phyloP scores from a whole-genome alignment of 2,329 filamentous ascomycete species.

The Chaetomiaceae sp. region DNA sequence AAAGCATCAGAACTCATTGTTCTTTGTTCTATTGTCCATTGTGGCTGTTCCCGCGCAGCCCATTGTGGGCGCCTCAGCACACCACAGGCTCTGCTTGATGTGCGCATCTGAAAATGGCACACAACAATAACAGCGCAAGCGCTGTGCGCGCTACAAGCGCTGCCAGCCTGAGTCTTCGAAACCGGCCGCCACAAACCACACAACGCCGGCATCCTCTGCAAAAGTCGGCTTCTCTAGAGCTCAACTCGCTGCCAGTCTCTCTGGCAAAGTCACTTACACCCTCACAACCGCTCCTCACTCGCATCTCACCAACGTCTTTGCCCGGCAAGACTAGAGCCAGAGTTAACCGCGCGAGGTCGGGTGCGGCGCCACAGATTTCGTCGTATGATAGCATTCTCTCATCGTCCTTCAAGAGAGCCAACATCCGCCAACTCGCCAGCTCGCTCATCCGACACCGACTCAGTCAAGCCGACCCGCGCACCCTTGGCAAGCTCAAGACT shows the following conservation, averaged over 20 bases:
- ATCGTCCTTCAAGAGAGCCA: not conserved
- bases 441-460: slow-evolving; percentile 1
- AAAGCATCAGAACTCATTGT: no score
- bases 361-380: not conserved
- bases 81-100: no score
- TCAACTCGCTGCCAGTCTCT: not conserved
- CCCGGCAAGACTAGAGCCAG: not conserved
- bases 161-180: not conserved
- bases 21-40: not conserved
- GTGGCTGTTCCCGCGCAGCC: not conserved
- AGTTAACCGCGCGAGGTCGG: not conserved
- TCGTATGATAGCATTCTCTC: not conserved
- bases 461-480: not conserved
- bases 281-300: not conserved
- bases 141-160: slow-evolving; percentile 6
- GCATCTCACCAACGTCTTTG: not conserved
- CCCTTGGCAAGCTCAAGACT: not conserved
- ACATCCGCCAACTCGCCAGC: not conserved
- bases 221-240: slow-evolving; percentile 1
- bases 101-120: slow-evolving; percentile 8
- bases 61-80: no score
- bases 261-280: not conserved
- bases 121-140: slow-evolving; percentile 11
- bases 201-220: slow-evolving; percentile 1
- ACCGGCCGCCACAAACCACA: not conserved